Base-by-base conservation (phyloP, 768 basidiomycete species). In the Tricholoma saponaceum region DNA sequence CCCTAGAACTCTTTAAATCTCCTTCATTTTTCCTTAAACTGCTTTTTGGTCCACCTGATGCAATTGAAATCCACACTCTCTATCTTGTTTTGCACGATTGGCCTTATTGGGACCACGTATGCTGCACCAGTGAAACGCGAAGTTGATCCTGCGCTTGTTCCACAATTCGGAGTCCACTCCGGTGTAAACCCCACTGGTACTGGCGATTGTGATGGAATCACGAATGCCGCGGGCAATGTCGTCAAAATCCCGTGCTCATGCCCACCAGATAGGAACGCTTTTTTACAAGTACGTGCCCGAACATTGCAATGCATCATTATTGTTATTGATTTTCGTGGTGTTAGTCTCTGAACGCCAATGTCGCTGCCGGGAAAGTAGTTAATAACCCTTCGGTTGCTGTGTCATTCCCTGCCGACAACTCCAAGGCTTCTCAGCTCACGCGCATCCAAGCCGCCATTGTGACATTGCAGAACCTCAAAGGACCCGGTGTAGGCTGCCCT, bases 381-480 rank as follows among this genome's bases (percentile, higher is more conserved):
- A 85, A 89, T 70, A 89, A 90, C 68, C 83, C 88, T 9, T 66
- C 72, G 1, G 74, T 89, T 52, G 54, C 67, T 14, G 71, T 89
- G 2, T 76, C 79, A 13, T 92, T 87, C 78, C 89, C 87, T 2
- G 79, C 79, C 1, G 86, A 83, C 62, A 72, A 76, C 61, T 83
- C 81, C 5, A 76, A 74, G 55, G 70, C 67, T 7, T 81, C 83
- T 49, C 76, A 83, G 64, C 69, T 80, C 46, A 74, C 83, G 0
- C 83, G 89, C 30, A 73, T 90, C 58, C 72, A 82, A 49, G 78
- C 87, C 25, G 78, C 83, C 5, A 65, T 83, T 10, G 79, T 87
- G 35, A 86, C 89, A 5, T 72, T 90, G n/a, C 89, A 91, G 72
- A 91, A 90, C 68, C 67, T 90, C 41, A 74, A 78, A 51, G 89